Conservation (phyloP, 805 yeast species). For the Allodekkera sacchari region DNA sequence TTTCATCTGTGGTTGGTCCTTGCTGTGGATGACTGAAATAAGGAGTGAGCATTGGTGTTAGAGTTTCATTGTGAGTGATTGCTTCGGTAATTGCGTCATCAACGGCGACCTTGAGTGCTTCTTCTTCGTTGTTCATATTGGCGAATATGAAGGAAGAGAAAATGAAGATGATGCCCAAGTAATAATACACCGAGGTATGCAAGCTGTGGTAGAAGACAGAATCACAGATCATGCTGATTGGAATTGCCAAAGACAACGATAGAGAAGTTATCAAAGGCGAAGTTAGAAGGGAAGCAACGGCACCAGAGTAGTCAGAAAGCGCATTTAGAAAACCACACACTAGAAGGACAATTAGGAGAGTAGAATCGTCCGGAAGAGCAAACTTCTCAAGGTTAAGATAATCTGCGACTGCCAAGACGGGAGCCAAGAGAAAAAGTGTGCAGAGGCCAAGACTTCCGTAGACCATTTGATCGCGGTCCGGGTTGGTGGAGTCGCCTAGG, state of each 20-base stretch:
- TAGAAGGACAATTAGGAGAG: conserved; percentile 26
- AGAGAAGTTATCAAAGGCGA: conserved; percentile 46
- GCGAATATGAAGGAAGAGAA: conserved; percentile 38
- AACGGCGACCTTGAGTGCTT: conserved; percentile 36
- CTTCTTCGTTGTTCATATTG: conserved; percentile 37
- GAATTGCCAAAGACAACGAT: conserved; percentile 44
- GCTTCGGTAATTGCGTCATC: conserved; percentile 42
- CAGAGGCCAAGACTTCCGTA: conserved; percentile 40
- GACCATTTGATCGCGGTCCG: conserved; percentile 37
- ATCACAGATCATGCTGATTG: conserved; percentile 43
- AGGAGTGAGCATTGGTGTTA: conserved; percentile 42
- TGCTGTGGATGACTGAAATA: conserved; percentile 8
- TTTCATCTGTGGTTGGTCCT: conserved; percentile 10
- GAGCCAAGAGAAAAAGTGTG: conserved; percentile 32
- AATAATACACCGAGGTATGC: conserved; percentile 27
- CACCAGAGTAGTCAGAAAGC: conserved; percentile 40
- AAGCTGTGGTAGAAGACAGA: conserved; percentile 27
- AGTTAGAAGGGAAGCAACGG: conserved; percentile 43
- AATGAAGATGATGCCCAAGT: conserved; percentile 39
- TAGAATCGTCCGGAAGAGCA: conserved; percentile 32
- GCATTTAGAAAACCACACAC: conserved; percentile 37
- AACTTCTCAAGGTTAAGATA: conserved; percentile 32
- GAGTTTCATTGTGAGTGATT: conserved; percentile 33
- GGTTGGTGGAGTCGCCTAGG: conserved; percentile 34
- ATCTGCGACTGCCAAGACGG: conserved; percentile 30